Percentiles rank a stretch among this genome's conserved stretches.
phyloP scores from a whole-genome alignment of 2,329 filamentous ascomycete species.

The Fusarium protoensiforme region DNA sequence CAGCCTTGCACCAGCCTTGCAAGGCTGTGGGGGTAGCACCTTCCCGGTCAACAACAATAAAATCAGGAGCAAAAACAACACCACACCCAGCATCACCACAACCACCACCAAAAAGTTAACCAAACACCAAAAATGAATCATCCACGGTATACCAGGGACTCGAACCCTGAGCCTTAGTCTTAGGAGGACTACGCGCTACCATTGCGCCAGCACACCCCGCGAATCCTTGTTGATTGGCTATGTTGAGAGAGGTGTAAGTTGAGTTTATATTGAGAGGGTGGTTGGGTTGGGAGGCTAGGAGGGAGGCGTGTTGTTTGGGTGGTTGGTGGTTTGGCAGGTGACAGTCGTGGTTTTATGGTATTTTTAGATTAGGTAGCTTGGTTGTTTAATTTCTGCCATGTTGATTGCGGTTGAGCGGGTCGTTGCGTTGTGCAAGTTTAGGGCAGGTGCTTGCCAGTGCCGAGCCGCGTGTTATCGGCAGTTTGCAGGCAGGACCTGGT shows the following conservation, averaged over 20 bases:
- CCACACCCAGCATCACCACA: not conserved
- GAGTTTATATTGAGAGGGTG: slow-evolving; percentile 12
- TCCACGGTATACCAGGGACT: slow-evolving; percentile 50
- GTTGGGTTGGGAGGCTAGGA: not conserved
- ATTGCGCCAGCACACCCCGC: slow-evolving; percentile 50
- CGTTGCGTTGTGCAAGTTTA: not conserved
- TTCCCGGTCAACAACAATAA: not conserved
- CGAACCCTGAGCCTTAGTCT: slow-evolving; percentile 55
- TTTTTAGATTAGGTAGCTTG: not conserved
- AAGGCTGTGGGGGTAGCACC: not conserved
- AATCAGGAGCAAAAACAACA: slow-evolving; percentile 7
- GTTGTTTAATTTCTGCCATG: not conserved
- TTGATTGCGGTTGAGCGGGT: not conserved
- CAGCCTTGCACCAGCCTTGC: not conserved
- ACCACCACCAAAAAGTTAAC: not conserved
- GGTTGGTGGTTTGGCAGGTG: not conserved
- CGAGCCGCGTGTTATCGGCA: not conserved
- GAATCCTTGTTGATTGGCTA: slow-evolving; percentile 34
- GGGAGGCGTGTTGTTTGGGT: not conserved
- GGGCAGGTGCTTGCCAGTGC: not conserved
- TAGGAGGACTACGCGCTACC: slow-evolving; percentile 55
- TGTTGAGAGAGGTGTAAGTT: not conserved
- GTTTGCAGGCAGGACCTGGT: not conserved
- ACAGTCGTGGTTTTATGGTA: not conserved
- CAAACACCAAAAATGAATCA: not conserved